Base-by-base conservation (phyloP, 1,139 yeast species). In the Diutina sp. region DNA sequence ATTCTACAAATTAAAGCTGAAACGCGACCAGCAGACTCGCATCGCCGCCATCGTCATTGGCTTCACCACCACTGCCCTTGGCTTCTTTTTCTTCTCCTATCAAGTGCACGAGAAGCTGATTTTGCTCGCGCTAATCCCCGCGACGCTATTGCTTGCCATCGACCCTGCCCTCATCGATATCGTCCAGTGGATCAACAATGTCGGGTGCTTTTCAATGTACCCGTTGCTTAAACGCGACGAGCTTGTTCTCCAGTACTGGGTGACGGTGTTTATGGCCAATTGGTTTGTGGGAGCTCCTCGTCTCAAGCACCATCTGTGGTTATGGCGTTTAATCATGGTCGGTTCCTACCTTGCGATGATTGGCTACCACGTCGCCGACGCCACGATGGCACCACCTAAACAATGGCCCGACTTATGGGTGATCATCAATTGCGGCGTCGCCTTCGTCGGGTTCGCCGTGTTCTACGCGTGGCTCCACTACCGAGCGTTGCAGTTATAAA, bases 101-200 rank as follows among this genome's bases (percentile, higher is more conserved):
- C 98, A 93, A 67, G 99, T 93, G 4, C 99, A 95, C 67, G 99
- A 93, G 68, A 89, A 93, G 70, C 71, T 84, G 0, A 91, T 95
- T 5, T 72, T 95, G 58, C 78, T 95, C 2, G 98, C 99, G 0
- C 75, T 95, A 60, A 69, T 93, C 63, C 99, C 99, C 4, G 82
- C 90, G 4, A 82, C 95, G 0, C 72, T 93, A 56, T 69, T 90
- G 21, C 74, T 80, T 46, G 70, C 79, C 50, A 80, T 83, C 53
- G 83, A 83, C 59, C 74, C 83, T 51, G 75, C 80, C 58, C 79
- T 82, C 16, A 77, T 85, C 21, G 83, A 95, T 2, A 80, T 90
- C 70, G 82, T 88, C 4, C 84, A 85, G 59, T 91, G 98, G 97
- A 82, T 91, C 59, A 85, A 85, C 65, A 93, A 91, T 65, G 79